Conservation (phyloP, 73 alveolate genomes). For the Blepharisma stoltei region DNA sequence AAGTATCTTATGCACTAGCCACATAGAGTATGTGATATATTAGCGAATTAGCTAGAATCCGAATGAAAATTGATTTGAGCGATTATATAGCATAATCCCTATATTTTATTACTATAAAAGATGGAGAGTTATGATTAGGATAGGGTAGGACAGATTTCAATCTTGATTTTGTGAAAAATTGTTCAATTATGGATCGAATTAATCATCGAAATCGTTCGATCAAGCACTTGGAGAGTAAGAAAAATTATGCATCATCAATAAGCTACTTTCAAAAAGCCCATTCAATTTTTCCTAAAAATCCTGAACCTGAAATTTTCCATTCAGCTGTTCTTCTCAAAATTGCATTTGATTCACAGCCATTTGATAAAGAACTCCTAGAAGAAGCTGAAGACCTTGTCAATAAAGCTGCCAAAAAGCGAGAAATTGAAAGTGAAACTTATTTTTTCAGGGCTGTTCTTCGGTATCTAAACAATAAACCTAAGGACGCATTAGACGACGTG, state of each 20-base stretch:
- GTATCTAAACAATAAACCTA: not conserved
- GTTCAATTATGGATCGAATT: too few species aligned
- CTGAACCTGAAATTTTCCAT: not conserved
- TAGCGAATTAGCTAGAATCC: too few species aligned
- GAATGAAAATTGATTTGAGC: too few species aligned
- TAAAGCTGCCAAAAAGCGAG: not conserved
- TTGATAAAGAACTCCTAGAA: not conserved
- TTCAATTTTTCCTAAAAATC: conserved; percentile 9
- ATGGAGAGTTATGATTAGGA: too few species aligned
- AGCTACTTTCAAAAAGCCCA: not conserved
- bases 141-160: too few species aligned
- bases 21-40: too few species aligned
- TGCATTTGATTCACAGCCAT: not conserved
- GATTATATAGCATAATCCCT: too few species aligned
- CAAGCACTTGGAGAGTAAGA: too few species aligned
- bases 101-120: too few species aligned
- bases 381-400: conserved; percentile 6
- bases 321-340: not conserved
- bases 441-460: not conserved
- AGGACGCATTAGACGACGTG: not conserved
- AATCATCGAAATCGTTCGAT: too few species aligned
- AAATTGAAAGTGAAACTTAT: conserved; percentile 5
- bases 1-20: too few species aligned
- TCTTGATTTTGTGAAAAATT: too few species aligned
- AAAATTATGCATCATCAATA: not conserved